Conservation (phyloP, 495 filamentous ascomycete genomes). For the Neurospora sp. region DNA sequence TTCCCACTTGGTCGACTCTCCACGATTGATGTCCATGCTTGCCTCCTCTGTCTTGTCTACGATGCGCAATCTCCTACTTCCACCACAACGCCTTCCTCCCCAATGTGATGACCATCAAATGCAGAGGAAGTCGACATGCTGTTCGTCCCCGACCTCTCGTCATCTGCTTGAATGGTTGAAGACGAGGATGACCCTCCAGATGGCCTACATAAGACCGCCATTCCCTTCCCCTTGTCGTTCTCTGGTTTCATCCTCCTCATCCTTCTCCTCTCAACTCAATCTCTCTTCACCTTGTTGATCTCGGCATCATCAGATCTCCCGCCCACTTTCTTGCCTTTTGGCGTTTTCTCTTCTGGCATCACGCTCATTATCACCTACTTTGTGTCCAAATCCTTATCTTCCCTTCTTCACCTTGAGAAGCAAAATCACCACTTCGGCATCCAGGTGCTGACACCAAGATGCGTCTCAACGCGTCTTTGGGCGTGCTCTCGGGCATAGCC, state of each 20-base stretch:
- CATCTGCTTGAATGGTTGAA: not conserved
- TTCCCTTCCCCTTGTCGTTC: not conserved
- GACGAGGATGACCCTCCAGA: not conserved
- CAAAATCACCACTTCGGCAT: not conserved
- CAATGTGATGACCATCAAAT: not conserved
- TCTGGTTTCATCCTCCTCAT: not conserved
- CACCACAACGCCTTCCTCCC: not conserved
- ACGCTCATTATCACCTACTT: constrained; percentile 9
- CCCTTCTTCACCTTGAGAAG: not conserved
- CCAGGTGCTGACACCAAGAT: constrained; percentile 11
- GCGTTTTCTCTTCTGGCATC: constrained; percentile 8
- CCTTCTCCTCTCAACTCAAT: not conserved
- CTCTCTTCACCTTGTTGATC: constrained; percentile 2
- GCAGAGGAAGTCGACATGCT: not conserved
- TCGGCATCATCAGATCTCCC: not conserved
- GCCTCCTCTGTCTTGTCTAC: not conserved
- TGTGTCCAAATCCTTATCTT: constrained; percentile 4
- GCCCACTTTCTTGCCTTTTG: not conserved
- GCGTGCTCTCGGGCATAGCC: constrained; percentile 11
- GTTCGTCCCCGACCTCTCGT: not conserved
- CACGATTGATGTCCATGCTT: not conserved
- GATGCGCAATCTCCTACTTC: not conserved
- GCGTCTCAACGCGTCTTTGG: constrained; percentile 15
- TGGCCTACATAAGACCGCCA: not conserved
- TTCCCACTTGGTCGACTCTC: not conserved